Conservation (phyloP, 2,329 filamentous ascomycete species). For the Ilyonectria destructans region DNA sequence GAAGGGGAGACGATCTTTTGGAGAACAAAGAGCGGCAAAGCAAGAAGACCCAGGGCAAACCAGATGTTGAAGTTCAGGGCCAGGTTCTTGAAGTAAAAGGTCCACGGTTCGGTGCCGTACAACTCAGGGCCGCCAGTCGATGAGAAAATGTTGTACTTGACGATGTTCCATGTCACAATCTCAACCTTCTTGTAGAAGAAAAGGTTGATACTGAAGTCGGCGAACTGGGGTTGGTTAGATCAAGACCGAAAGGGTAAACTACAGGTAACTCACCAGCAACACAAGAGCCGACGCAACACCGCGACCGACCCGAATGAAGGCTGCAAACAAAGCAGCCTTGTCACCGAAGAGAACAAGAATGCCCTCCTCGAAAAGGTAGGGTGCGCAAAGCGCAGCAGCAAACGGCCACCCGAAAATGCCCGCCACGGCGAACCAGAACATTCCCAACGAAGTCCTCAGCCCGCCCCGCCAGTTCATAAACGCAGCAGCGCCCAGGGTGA, state of each 20-base stretch:
- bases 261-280: conserved; percentile 73
- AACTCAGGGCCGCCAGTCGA: conserved; percentile 87
- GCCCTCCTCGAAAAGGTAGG: conserved; percentile 86
- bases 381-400: conserved; percentile 84
- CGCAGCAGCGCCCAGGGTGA: conserved; percentile 86
- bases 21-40: conserved; percentile 82
- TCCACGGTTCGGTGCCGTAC: conserved; percentile 97
- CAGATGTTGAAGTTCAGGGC: conserved; percentile 96
- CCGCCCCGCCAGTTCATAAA: conserved; percentile 94
- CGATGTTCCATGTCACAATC: conserved; percentile 91
- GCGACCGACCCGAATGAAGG: conserved; percentile 74
- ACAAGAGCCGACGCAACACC: conserved; percentile 78
- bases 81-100: conserved; percentile 95
- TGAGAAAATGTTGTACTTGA: conserved; percentile 95
- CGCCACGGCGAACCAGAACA: conserved; percentile 92
- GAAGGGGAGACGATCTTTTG: conserved; percentile 79
- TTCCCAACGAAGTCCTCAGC: conserved; percentile 84
- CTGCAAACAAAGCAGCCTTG: conserved; percentile 72
- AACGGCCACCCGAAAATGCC: conserved; percentile 96
- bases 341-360: conserved; percentile 71
- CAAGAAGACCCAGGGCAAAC: conserved; percentile 85
- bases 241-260: not conserved
- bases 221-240: conserved; percentile 61
- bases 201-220: conserved; percentile 82
- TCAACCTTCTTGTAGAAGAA: conserved; percentile 88